Conservation (phyloP, 225 moss, liverwort and hornwort species). For the Bryum argenteum region DNA sequence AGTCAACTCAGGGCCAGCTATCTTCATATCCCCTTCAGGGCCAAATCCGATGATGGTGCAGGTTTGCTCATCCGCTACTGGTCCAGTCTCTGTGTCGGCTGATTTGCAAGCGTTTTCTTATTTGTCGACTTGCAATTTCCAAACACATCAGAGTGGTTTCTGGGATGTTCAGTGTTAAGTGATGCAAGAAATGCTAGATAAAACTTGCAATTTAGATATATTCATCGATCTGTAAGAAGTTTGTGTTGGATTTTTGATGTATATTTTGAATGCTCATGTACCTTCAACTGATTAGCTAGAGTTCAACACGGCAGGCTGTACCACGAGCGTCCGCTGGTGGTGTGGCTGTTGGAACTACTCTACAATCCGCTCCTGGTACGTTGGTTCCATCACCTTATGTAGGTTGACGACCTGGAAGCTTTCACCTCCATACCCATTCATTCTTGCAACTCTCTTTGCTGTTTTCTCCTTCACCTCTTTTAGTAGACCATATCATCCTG, state of each 20-base stretch:
- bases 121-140: neutral
- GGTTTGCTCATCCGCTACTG: conserved; percentile 43
- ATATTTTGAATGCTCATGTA: no score
- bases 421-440: conserved; percentile 81
- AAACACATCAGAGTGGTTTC: neutral
- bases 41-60: conserved; percentile 99
- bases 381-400: conserved; percentile 58
- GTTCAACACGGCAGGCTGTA: conserved; percentile 58
- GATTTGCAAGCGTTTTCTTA: neutral
- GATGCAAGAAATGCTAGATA: no score
- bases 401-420: conserved; percentile 67
- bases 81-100: neutral
- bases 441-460: conserved; percentile 65
- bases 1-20: conserved; percentile 91
- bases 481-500: conserved; percentile 61
- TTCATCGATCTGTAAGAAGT: no score
- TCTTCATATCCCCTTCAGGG: conserved; percentile 91
- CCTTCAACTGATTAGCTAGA: no score
- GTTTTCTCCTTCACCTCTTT: conserved; percentile 59
- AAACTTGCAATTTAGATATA: no score
- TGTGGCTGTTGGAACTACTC: conserved; percentile 65
- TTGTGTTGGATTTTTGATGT: no score
- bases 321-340: conserved; percentile 73
- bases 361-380: conserved; percentile 73
- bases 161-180: neutral